Base-by-base conservation (phyloP, 2,329 filamentous ascomycete genomes). In the Neoarthrinium moseri region DNA sequence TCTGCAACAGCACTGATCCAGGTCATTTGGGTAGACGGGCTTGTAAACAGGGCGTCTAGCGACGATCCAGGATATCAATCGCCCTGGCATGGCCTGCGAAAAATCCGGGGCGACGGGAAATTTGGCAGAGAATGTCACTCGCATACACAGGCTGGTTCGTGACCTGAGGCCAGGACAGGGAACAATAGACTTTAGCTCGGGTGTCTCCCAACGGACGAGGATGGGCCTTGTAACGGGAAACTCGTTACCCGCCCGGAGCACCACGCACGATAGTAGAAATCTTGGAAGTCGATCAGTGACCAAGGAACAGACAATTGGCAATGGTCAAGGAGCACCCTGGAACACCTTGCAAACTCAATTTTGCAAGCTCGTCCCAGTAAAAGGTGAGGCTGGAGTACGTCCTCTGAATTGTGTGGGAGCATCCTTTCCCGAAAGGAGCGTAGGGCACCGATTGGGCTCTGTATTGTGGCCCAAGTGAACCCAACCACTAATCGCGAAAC, bases 321-420 rank as follows among this genome's bases (percentile, higher is more conserved):
- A 26, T 34, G n/a, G 35, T 42, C 47, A 26, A 27, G 48, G 45
- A 47, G 30, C 10, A 45, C 33, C 44, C 48, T 26, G 17, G 45
- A 29, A 38, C 13, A 12, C 24, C 24, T 24, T 33, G 47, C 43
- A 44, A 41, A 41, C 35, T 34, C 39, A 44, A 41, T 23, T 27
- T 33, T n/a, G 40, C n/a, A 17, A 32, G 24, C 23, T 30, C 8
- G 22, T 23, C 6, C 34, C 26, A 23, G 33, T 18, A 35, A n/a
- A n/a, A 21, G 35, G 35, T 27, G 34, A 38, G 27, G 43, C 17
- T 26, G n/a, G 23, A 34, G 23, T 22, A 21, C 23, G 43, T 15
- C 18, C 8, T 38, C 33, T 38, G 35, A 35, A n/a, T n/a, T 20
- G 22, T 13, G 34, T n/a, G 43, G 43, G 43, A 24, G 15, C 41